Base-by-base conservation (phyloP, 805 yeast genomes). In the Dipodascus albidus region DNA sequence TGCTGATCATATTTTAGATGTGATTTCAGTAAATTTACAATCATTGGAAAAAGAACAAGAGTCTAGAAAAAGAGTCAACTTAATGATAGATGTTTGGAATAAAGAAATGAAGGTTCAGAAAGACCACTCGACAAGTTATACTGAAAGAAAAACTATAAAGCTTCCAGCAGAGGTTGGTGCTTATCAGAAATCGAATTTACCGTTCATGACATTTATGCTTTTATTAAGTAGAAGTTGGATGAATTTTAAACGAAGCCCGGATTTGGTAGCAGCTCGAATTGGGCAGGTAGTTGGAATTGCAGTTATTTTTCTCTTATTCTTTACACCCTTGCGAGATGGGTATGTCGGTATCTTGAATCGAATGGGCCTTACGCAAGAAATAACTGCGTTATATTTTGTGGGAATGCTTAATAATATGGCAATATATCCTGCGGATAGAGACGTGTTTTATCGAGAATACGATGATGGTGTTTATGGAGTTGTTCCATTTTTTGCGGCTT, bases 321-420 rank as follows among this genome's bases (percentile, higher is more conserved):
- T 81, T 70, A 72, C 87, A 0, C 84, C 86, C 6, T 60, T 82
- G 49, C 73, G 72, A 53, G 67, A 77, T 52, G 64, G 69, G 41
- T 63, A 63, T 41, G 51, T 59, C 23, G 83, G 91, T 33, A 75
- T 86, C 31, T 74, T 74, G 54, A 79, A 87, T 65, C 70, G 95
- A 58, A 67, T 88, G 17, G 96, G 96, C 2, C 68, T 87, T 50
- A 75, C 84, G 2, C 96, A 88, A 65, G 86, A 85, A 62, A 76
- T 83, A 2, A 70, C 83, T 21, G 81, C 87, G 27, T 64, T 87
- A 51, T 87, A 84, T 62, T 88, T 81, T 64, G 81, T 82, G 50
- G 96, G 96, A 0, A 78, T 87, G 76, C 74, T 88, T 53, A 85
- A 83, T 60, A 87, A 87, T 65, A 72, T 87, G 62, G 78, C 90